Base-by-base conservation (phyloP, 192 early-diverging fungal species). In the Backusella parvicylindrica region DNA sequence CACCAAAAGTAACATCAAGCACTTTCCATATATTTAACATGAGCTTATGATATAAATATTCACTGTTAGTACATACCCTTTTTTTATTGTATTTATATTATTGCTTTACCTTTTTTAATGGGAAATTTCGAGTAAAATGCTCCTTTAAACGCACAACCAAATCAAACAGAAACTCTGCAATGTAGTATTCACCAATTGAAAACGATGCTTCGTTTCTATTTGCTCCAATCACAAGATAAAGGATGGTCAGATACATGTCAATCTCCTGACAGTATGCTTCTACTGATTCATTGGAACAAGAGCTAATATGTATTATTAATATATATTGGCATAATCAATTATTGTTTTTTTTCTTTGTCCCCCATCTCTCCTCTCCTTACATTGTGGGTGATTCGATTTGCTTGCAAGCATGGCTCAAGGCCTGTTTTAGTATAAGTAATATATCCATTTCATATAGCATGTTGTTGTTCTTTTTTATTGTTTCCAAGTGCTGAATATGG, bases 1-100 rank as follows among this genome's bases (percentile, higher is more conserved):
- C 83, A 13, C 92, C 93, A 13, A 94, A 68, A 26, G 88, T 89
- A 18, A 80, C 75, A 26, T 88, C 65, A 26, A 94, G 68, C 6
- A 90, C 85, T 81, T 94, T 94, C 89, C 89, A 92, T 0, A 92
- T 79, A 26, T 92, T 72, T 1, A 93, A 76, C 4, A 93, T 72
- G 66, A 95, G 49, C 40, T 56, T 56, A 56, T 56, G n/a, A 5
- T 15, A 5, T 41, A 13, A 7, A 2, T 7, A 23, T 23, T 28
- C 23, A 26, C 7, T 56, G 2, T 26, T 11, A 56, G 18, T 56
- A 23, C 50, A 56, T 11, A 4, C 23, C 8, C 50, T 11, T 1
- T 23, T 23, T 56, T 56, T 23, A 23, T 21, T 21, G 11, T 23
- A 50, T 16, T 21, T n/a, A 0, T 23, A 16, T 41, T 5, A 5